A percentile compares a stretch with the other conserved stretches of the same genome.
phyloP scores from a whole-genome alignment of 1,284 basidiomycete species.

The Xanthoconium separans region DNA sequence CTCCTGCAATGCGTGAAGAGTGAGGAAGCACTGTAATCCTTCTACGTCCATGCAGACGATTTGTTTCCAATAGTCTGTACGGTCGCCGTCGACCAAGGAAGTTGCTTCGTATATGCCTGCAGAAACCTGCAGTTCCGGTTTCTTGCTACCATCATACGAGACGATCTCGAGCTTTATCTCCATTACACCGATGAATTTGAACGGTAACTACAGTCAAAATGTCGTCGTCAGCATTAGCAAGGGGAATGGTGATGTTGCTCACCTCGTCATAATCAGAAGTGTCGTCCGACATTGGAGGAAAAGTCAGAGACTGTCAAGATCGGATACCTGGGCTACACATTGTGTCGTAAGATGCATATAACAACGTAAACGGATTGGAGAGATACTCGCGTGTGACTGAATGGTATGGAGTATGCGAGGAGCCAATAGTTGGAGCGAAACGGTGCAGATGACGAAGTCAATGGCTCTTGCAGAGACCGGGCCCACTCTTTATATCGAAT shows the following conservation, averaged over 20 bases:
- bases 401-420: background rate
- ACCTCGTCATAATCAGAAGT: background rate
- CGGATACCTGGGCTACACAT: background rate
- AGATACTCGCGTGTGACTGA: background rate
- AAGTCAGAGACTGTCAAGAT: background rate
- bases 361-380: background rate
- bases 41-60: background rate
- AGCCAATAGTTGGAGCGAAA: background rate
- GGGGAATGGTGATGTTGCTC: background rate
- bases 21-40: background rate
- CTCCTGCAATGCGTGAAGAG: background rate
- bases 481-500: too few species aligned
- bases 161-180: background rate
- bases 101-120: background rate
- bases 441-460: too few species aligned
- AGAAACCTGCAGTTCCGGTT: background rate
- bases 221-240: background rate
- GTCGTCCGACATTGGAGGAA: background rate
- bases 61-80: too few species aligned
- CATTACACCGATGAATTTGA: background rate
- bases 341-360: background rate
- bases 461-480: too few species aligned
- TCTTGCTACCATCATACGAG: background rate
- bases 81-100: background rate
- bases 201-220: background rate